phyloP scores from a whole-genome alignment of 768 basidiomycete genomes.

The Panellus pusillus region DNA sequence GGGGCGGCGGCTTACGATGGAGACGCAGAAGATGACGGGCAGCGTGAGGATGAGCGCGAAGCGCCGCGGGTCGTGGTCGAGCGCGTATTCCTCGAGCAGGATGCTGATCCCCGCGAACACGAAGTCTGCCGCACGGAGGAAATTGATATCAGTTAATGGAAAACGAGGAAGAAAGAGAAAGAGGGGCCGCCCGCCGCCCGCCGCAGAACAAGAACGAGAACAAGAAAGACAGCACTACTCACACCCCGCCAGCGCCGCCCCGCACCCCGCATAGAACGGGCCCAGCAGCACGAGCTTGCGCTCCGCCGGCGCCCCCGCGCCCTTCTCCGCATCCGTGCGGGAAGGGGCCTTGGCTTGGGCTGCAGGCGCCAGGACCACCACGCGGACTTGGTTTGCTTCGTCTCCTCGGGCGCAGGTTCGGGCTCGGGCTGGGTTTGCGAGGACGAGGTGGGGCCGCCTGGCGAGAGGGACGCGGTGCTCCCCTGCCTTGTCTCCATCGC shows the following conservation, averaged over 20 bases:
- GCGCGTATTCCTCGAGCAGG: slow-evolving; percentile 63
- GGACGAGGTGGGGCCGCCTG: too few species aligned
- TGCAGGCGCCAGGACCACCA: slow-evolving; percentile 51
- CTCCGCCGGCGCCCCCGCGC: slow-evolving; percentile 28
- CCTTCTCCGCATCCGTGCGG: slow-evolving; percentile 41
- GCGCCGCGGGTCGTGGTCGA: slow-evolving; percentile 62
- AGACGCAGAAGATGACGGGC: slow-evolving; percentile 77
- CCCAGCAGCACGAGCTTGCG: slow-evolving; percentile 59
- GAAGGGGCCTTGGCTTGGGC: slow-evolving; percentile 26
- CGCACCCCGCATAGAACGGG: slow-evolving; percentile 69
- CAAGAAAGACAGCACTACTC: slow-evolving; percentile 31
- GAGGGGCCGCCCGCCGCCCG: too few species aligned
- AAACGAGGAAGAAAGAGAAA: too few species aligned
- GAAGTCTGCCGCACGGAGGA: slow-evolving; percentile 47
- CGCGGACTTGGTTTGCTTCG: slow-evolving; percentile 7
- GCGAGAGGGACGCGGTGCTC: background rate
- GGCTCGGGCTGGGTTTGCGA: background rate
- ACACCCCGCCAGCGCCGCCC: slow-evolving; percentile 65
- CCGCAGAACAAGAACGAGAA: too few species aligned
- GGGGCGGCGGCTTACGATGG: slow-evolving; percentile 51
- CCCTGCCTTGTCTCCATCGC: slow-evolving; percentile 15
- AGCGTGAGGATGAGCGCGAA: slow-evolving; percentile 66
- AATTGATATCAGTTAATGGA: too few species aligned
- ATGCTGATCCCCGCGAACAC: slow-evolving; percentile 57
- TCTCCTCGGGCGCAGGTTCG: background rate